Conservation (phyloP, 164 flowering plant genomes). For the Vitis labrusca region DNA sequence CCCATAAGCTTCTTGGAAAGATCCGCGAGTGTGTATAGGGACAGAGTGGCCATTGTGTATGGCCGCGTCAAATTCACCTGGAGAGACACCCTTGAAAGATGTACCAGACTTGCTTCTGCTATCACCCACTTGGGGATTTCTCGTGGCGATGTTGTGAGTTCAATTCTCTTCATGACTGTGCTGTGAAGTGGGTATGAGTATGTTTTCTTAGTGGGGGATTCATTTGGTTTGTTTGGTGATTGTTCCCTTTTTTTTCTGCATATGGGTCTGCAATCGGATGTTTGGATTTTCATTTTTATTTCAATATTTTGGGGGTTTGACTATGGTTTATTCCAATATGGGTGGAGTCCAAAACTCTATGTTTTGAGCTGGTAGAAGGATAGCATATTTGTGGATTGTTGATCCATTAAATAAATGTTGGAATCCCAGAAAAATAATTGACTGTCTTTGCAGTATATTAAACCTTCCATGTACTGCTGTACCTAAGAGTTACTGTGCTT, state of each 20-base stretch:
- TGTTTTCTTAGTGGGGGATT: too few species aligned
- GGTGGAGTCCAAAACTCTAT: too few species aligned
- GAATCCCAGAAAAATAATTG: too few species aligned
- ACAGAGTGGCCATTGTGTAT: conserved; percentile 40
- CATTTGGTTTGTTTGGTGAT: background rate
- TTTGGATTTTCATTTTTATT: background rate
- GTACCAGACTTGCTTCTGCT: conserved; percentile 51
- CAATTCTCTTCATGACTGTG: too few species aligned
- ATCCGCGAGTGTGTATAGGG: conserved; percentile 43
- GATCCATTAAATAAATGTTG: too few species aligned
- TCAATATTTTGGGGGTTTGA: background rate
- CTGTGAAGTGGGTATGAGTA: too few species aligned
- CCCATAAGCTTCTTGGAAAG: conserved; percentile 62
- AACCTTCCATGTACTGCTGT: too few species aligned
- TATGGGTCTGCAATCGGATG: background rate
- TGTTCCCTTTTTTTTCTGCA: background rate
- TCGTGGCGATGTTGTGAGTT: conserved; percentile 17
- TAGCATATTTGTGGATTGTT: too few species aligned
- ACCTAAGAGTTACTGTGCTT: too few species aligned
- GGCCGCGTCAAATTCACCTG: conserved; percentile 48
- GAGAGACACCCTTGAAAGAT: conserved; percentile 43
- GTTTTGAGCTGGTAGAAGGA: too few species aligned
- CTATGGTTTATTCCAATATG: background rate
- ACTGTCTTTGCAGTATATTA: too few species aligned
- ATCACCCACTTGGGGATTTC: conserved; percentile 43